Evolutionary conservation across 805 yeast species (phyloP).

Genomic region (Wickerhamomyces hampshirensis): DNA sequence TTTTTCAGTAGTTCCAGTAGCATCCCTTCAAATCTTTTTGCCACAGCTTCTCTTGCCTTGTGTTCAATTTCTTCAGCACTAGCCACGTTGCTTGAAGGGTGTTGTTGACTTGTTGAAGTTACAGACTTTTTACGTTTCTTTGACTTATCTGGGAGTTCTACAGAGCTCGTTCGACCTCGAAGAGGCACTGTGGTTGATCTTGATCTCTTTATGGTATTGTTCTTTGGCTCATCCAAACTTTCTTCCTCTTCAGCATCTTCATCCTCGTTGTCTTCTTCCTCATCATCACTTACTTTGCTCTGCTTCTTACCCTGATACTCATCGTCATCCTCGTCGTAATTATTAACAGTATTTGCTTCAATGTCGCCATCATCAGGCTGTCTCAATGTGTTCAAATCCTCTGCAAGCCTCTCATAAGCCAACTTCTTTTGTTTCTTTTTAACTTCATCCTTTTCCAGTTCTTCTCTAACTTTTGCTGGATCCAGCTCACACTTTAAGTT

Average conservation of each 20-base stretch:
- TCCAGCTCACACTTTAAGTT: constrained; percentile 28
- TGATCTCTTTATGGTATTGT: constrained; percentile 26
- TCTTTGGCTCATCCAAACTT: constrained; percentile 4
- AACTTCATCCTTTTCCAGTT: constrained; percentile 9
- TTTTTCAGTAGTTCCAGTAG: constrained; percentile 39
- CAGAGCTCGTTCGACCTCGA: no score
- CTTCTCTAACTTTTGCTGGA: constrained; percentile 18
- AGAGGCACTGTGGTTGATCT: no score
- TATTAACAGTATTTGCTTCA: constrained; percentile 6
- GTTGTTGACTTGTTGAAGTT: no score
- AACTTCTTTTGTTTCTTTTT: constrained; percentile 8
- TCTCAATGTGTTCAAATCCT: no score
- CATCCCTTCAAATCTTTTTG: constrained; percentile 44
- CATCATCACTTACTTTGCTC: constrained; percentile 13
- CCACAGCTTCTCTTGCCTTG: constrained; percentile 34
- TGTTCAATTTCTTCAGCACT: constrained; percentile 10
- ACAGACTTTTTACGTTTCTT: constrained; percentile 2
- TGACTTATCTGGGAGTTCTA: no score
- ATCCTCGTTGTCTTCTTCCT: constrained; percentile 7
- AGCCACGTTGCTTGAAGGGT: no score
- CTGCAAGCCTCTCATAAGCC: constrained; percentile 2
- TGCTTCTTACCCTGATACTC: constrained; percentile 42
- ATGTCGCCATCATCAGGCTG: constrained; percentile 40
- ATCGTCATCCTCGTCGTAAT: constrained; percentile 6
- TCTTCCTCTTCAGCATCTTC: constrained; percentile 9